Percentiles rank a stretch among this genome's conserved stretches.
Conservation (phyloP, 805 yeast species). For the Candida nanaspora region DNA sequence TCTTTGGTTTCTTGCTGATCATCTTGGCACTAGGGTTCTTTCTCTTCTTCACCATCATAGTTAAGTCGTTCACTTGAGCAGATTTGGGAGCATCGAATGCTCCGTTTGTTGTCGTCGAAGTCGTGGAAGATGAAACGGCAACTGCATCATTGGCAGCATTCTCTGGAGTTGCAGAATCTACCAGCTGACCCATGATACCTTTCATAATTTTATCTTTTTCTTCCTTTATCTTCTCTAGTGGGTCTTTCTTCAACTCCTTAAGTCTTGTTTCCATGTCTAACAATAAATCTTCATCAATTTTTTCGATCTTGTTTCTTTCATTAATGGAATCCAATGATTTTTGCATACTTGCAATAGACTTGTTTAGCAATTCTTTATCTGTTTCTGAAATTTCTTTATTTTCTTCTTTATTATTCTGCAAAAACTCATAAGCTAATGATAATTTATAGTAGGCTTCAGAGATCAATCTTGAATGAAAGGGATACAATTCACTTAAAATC, state of each 20-base stretch:
- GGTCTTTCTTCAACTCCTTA: slow-evolving; percentile 46
- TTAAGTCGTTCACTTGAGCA: slow-evolving; percentile 47
- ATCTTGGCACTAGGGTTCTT: slow-evolving; percentile 9
- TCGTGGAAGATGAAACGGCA: too few species aligned
- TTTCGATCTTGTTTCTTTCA: slow-evolving; percentile 31
- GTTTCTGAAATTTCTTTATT: slow-evolving; percentile 17
- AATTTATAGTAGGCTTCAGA: slow-evolving; percentile 79
- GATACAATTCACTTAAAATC: slow-evolving; percentile 45
- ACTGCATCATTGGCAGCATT: not conserved
- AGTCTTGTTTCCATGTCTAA: slow-evolving; percentile 50
- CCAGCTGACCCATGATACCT: slow-evolving; percentile 48
- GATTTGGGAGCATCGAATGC: not conserved
- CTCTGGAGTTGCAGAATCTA: slow-evolving; percentile 13
- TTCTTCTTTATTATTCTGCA: slow-evolving; percentile 42
- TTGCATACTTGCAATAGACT: slow-evolving; percentile 40
- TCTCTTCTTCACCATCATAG: slow-evolving; percentile 53
- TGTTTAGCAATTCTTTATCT: slow-evolving; percentile 47
- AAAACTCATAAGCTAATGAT: slow-evolving; percentile 71
- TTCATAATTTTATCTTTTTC: slow-evolving; percentile 47
- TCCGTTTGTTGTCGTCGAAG: too few species aligned
- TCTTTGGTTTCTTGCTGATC: slow-evolving; percentile 38
- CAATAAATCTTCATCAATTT: slow-evolving; percentile 38
- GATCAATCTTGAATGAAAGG: slow-evolving; percentile 45
- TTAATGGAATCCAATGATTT: slow-evolving; percentile 37
- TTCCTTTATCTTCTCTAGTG: slow-evolving; percentile 38